Evolutionary conservation across 1,139 yeast species (phyloP).

Genomic region (Saccharomyces uvarum): DNA sequence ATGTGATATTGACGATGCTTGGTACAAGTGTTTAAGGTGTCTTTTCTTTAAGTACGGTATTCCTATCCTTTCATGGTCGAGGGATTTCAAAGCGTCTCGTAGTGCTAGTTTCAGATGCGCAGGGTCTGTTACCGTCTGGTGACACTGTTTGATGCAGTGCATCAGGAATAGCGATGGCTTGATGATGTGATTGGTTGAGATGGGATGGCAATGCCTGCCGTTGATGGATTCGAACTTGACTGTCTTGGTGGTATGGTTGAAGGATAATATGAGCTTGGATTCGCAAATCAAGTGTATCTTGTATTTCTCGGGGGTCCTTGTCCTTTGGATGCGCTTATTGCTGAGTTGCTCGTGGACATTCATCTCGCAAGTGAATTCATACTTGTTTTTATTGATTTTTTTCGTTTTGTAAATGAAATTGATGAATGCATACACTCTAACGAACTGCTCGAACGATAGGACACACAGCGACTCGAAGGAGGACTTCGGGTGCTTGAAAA

Average conservation of each 20-base stretch:
- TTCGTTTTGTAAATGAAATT: background rate
- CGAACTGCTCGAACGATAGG: background rate
- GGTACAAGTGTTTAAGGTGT: background rate
- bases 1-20: background rate
- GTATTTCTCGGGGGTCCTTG: background rate
- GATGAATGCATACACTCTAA: background rate
- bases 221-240: background rate
- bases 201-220: background rate
- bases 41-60: background rate
- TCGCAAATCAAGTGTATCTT: background rate
- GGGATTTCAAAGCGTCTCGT: background rate
- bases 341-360: background rate
- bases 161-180: background rate
- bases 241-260: background rate
- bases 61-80: background rate
- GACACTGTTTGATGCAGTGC: background rate
- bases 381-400: background rate
- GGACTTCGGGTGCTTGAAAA: background rate
- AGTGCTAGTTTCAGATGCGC: background rate
- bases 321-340: background rate
- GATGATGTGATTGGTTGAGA: background rate
- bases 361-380: background rate
- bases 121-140: background rate
- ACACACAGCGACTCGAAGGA: background rate
- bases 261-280: background rate